Percentiles rank a stretch among this genome's conserved stretches.
These are phyloP conservation scores for Saccharomycopsis hybrid DNA, from an alignment of 1,139 yeast genomes.

Conservation along the genomic window DNA sequence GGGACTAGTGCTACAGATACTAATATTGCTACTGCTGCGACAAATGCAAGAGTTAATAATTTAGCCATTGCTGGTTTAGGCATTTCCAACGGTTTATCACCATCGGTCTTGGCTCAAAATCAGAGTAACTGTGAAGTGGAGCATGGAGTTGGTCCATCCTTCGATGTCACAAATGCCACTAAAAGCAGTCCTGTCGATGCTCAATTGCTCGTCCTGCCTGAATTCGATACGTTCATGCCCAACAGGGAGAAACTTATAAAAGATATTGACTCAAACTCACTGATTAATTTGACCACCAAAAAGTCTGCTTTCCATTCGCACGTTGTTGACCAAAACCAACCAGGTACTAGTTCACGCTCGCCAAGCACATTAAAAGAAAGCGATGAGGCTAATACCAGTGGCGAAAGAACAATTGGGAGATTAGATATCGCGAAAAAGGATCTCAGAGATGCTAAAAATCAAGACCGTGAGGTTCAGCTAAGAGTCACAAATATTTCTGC, in stretches of 20 bases:
- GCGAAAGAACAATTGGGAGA: too few species aligned
- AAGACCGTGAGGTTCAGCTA: neutral
- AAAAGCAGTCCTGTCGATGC: neutral
- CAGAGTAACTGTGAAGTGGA: too few species aligned
- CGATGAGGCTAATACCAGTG: neutral
- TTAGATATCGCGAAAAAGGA: neutral
- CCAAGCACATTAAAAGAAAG: neutral
- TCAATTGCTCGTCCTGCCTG: neutral
- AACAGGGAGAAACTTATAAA: constrained; percentile 5
- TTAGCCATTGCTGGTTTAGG: constrained; percentile 10
- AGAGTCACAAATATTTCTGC: constrained; percentile 17
- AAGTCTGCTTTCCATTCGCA: neutral
- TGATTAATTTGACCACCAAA: neutral
- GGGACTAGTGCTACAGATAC: too few species aligned
- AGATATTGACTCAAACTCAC: constrained; percentile 4
- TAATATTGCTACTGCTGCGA: neutral
- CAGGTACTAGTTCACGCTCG: too few species aligned
- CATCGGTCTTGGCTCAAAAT: too few species aligned
- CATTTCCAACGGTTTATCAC: too few species aligned
- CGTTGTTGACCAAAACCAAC: too few species aligned
- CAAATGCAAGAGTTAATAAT: neutral
- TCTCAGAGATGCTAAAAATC: neutral
- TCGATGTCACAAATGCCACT: neutral
- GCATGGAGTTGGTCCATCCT: too few species aligned
- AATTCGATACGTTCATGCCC: constrained; percentile 3